Conservation (phyloP, 1,284 basidiomycete species). For the Cryptococcus hybrid region DNA sequence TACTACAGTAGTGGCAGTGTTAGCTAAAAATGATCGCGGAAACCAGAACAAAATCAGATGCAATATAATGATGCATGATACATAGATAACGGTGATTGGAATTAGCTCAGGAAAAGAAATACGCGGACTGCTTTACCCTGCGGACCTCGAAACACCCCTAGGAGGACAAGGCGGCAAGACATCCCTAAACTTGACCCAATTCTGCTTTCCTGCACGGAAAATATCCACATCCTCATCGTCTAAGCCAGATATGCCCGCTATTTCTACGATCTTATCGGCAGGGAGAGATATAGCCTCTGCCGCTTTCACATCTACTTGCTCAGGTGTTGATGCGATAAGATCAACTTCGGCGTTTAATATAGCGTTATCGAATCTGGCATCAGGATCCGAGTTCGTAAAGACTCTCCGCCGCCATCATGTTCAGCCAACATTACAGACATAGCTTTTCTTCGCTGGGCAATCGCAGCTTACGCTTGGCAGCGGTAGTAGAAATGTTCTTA, state of each 20-base stretch:
- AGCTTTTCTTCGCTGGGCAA: constrained; percentile 12
- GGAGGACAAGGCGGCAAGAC: constrained; percentile 78
- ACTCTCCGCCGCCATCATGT: constrained; percentile 28
- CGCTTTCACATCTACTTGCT: constrained; percentile 8
- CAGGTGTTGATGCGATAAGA: constrained; percentile 4
- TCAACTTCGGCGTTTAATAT: constrained; percentile 8
- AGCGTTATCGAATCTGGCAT: not conserved
- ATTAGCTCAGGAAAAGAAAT: constrained; percentile 68
- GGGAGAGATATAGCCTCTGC: not conserved
- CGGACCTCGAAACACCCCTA: constrained; percentile 84
- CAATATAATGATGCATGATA: not conserved
- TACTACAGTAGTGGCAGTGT: too few relatives aligned
- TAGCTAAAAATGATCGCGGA: too few relatives aligned
- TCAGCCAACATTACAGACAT: constrained; percentile 16
- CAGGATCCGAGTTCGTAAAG: not conserved
- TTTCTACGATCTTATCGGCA: too few relatives aligned
- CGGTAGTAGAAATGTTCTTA: constrained; percentile 11
- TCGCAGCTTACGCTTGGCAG: constrained; percentile 10
- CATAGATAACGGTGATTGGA: not conserved
- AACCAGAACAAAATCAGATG: too few relatives aligned
- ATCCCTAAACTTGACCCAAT: constrained; percentile 72
- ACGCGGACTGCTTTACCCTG: constrained; percentile 74
- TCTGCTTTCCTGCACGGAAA: constrained; percentile 30
- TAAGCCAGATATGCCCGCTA: too few relatives aligned
- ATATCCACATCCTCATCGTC: constrained; percentile 5